A percentile compares a stretch with the other conserved stretches of the same genome.
These are phyloP conservation scores for Lasiodiplodia hormozganensis DNA, from an alignment of 2,329 filamentous ascomycete species.

Conservation along the genomic window DNA sequence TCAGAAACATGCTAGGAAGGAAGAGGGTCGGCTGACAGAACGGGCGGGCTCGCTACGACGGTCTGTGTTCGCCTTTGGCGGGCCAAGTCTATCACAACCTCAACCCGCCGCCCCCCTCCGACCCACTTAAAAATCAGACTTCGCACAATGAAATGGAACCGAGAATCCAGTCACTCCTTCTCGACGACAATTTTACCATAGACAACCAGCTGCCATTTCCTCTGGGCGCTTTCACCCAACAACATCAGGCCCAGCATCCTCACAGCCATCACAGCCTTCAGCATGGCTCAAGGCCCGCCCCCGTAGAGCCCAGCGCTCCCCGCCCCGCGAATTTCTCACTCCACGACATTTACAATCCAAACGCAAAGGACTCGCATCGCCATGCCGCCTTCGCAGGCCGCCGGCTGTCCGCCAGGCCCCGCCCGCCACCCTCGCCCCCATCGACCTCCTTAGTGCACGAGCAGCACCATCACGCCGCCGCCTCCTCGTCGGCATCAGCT, in stretches of 20 bases:
- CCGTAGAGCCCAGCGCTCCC: conserved; percentile 30
- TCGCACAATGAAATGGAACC: conserved; percentile 31
- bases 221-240: conserved; percentile 20
- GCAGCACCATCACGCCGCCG: conserved; percentile 5
- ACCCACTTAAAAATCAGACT: conserved; percentile 27
- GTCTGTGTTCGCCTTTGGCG: conserved; percentile 15
- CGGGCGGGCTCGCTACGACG: not conserved
- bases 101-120: conserved; percentile 17
- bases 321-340: conserved; percentile 19
- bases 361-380: conserved; percentile 25
- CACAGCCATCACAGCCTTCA: not conserved
- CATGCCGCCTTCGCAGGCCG: conserved; percentile 20
- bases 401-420: conserved; percentile 11
- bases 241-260: conserved; percentile 14
- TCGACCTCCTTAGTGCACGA: conserved; percentile 9
- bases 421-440: conserved; percentile 1
- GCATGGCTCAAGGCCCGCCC: conserved; percentile 26
- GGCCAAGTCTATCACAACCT: conserved; percentile 29
- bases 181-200: conserved; percentile 28
- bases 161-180: conserved; percentile 29
- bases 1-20: conserved; percentile 8
- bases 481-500: not conserved
- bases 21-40: not conserved
- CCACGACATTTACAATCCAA: conserved; percentile 23
- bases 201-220: conserved; percentile 30